phyloP scores from a whole-genome alignment of 2,329 filamentous ascomycete genomes.

The Chaetomium sp. region DNA sequence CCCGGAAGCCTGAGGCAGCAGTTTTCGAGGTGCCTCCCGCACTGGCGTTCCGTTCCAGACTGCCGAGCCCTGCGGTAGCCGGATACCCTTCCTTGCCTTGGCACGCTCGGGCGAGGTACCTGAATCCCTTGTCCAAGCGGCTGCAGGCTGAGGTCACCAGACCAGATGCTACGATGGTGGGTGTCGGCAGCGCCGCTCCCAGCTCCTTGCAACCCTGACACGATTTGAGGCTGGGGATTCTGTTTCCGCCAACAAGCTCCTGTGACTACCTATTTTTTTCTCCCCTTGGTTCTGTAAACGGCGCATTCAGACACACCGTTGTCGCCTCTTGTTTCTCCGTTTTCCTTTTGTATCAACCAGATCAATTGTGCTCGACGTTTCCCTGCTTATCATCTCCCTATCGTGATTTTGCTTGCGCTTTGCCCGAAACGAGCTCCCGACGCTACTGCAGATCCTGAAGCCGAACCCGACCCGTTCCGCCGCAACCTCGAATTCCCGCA shows the following conservation, averaged over 20 bases:
- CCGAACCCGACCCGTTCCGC: conserved; percentile 19
- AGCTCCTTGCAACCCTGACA: conserved; percentile 26
- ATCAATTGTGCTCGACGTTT: conserved; percentile 5
- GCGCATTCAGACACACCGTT: conserved; percentile 19
- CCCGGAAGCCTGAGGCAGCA: conserved; percentile 9
- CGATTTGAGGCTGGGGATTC: conserved; percentile 19
- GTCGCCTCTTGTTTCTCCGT: conserved; percentile 15
- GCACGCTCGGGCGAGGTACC: conserved; percentile 25
- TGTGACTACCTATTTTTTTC: conserved; percentile 27
- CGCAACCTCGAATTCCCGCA: conserved; percentile 28
- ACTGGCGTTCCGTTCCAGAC: conserved; percentile 23
- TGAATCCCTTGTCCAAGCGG: conserved; percentile 24
- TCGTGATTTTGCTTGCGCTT: conserved; percentile 11
- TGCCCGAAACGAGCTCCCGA: conserved; percentile 3
- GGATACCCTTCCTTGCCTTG: conserved; percentile 10
- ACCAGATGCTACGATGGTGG: conserved; percentile 22
- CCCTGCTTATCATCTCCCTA: background rate
- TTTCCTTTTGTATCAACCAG: conserved; percentile 12
- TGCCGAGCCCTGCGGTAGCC: conserved; percentile 22
- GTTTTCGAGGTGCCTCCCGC: background rate
- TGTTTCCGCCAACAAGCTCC: conserved; percentile 23
- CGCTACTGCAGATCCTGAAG: conserved; percentile 21
- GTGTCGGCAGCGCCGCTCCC: conserved; percentile 25
- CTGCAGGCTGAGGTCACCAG: conserved; percentile 34
- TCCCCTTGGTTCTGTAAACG: conserved; percentile 17